Base-by-base conservation (phyloP, 495 filamentous ascomycete species). In the Evansstolkia leycettana region DNA sequence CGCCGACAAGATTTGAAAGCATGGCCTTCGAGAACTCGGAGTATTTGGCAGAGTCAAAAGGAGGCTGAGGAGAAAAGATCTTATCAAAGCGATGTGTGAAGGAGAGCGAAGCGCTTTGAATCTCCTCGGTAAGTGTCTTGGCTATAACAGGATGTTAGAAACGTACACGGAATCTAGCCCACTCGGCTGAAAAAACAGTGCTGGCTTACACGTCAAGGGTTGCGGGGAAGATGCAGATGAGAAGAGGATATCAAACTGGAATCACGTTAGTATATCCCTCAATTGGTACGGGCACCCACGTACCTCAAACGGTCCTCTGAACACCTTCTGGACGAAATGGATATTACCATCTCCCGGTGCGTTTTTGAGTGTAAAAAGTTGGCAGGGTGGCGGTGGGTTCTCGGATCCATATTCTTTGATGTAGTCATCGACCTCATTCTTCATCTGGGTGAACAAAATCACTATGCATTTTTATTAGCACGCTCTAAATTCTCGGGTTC, bases 1-100 rank as follows among this genome's bases (percentile, higher is more conserved):
- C 90, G 33, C 90, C 90, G 20, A 94, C 67, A 23, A 98, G 68
- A 55, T 98, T 98, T 4, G 87, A 94, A 33, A 96, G 83, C 71
- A 98, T 82, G 28, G 81, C 84, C 43, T 80, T 78, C 35, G 80
- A 83, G 57, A 98, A 96, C 36, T 70, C 67, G 15, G 75, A 67
- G 50, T 93, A 90, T 41, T 83, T 73, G 4, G 69, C 64, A 1
- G 71, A 65, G 25, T 75, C 60, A 51, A 92, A 98, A 1, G 90
- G 92, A 5, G 76, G 64, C 45, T 83, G 60, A 0, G 84, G 82
- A 10, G 72, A 55, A 41, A 96, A 81, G 29, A 88, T 63, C 25
- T 76, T 68, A 13, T 70, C 57, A 55, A 90, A 95, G 12, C 78
- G 77, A 33, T 81, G 67, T 23, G 73, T 69, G 54, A 95, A 96